Evolutionary conservation across 1,139 yeast species (phyloP).

Genomic region (Magnusiomyces sp.): DNA sequence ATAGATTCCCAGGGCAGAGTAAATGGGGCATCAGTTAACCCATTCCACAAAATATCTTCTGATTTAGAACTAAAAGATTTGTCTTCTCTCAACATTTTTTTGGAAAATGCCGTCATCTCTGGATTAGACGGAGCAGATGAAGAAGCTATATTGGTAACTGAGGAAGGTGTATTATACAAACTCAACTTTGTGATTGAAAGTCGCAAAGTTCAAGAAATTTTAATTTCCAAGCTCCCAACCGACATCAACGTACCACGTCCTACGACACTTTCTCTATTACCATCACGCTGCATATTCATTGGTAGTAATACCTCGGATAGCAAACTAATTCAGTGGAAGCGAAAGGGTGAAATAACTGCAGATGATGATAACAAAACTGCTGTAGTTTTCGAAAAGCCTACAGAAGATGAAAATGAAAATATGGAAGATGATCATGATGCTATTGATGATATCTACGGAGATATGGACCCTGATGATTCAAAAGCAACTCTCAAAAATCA

Average conservation of each 20-base stretch:
- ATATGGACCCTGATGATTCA: conserved; percentile 29
- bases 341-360: conserved; percentile 19
- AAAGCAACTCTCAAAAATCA: conserved; percentile 5
- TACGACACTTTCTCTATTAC: conserved; percentile 17
- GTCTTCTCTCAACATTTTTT: conserved; percentile 41
- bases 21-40: conserved; percentile 58
- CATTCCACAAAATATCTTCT: conserved; percentile 43
- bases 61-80: conserved; percentile 46
- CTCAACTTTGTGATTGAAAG: conserved; percentile 47
- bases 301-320: conserved; percentile 41
- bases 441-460: conserved; percentile 33
- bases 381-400: conserved; percentile 10
- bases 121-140: conserved; percentile 38
- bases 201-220: conserved; percentile 32
- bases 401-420: conserved; percentile 22
- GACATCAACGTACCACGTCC: conserved; percentile 20
- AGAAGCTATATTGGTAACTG: conserved; percentile 46
- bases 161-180: conserved; percentile 44
- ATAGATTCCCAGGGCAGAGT: conserved; percentile 75
- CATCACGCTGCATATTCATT: conserved; percentile 31
- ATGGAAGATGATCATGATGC: conserved; percentile 31
- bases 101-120: conserved; percentile 50
- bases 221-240: conserved; percentile 5
- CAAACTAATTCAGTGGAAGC: conserved; percentile 33
- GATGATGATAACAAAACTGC: conserved; percentile 13